Base-by-base conservation (phyloP, 2,329 filamentous ascomycete species). In the Neoarthrinium moseri region DNA sequence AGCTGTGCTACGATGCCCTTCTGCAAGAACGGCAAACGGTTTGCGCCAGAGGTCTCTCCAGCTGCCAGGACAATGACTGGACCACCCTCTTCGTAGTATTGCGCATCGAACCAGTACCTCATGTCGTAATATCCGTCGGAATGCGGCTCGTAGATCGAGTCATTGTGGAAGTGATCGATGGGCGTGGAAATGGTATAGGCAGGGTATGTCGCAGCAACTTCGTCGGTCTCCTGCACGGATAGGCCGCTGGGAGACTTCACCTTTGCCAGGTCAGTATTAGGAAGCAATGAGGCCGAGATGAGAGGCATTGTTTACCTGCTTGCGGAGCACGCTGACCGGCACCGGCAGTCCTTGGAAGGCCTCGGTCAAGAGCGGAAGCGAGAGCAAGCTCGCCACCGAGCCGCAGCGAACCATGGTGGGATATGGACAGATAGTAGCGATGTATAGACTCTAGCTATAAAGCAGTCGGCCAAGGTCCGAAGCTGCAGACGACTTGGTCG, bases 101-200 rank as follows among this genome's bases (percentile, higher is more conserved):
- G 78, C 1, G 84, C 81, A 59, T 95, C 89, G 56, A 92, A 90
- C 86, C 86, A 95, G 70, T 94, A 95, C 10, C 89, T 80, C 38
- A 92, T 70, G 18, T 80, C 66, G 64, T 90, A 95, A 2, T 69
- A 78, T 21, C 65, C 84, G 54, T 86, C 71, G 7, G 77, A 81
- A 64, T 95, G 89, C 27, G 90, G 89, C 62, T 85, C 87, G 60
- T 95, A 95, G 39, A 74, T 71, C 2, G 82, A 79, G 45, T 91
- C 85, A 58, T 92, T 89, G 66, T 87, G 87, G 68, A 94, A 95
- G 61, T 94, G 88, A 64, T 95, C 89, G 26, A 95, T 72, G 13
- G 78, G 78, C 4, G 78, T 75, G 13, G 61, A 60, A 27, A 75
- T 56, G 41, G 65, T 70, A 57, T 69, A 64, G 5, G 62, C 66